Percentiles rank a stretch among this genome's conserved stretches.
Evolutionary conservation across 2,329 filamentous ascomycete species (phyloP).

Genomic region (Aaosphaeria pasadenensis): DNA sequence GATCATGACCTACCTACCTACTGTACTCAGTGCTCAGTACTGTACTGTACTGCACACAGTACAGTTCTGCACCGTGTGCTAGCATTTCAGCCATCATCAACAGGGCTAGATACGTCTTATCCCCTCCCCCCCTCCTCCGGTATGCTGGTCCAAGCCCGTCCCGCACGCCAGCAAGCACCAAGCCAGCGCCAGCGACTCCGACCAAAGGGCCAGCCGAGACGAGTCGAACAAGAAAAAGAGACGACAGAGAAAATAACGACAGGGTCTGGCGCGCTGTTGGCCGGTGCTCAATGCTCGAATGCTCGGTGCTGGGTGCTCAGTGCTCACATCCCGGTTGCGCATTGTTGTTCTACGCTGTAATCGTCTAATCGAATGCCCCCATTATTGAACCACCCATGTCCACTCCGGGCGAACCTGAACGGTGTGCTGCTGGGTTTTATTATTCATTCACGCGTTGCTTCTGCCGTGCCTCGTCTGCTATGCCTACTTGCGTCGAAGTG

Average conservation of each 20-base stretch:
- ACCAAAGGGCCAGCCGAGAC: conserved; percentile 20
- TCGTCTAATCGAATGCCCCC: conserved; percentile 11
- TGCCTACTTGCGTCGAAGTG: conserved; percentile 37
- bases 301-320: background rate
- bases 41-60: background rate
- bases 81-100: conserved; percentile 36
- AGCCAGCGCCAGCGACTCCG: conserved; percentile 31
- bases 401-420: conserved; percentile 30
- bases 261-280: conserved; percentile 27
- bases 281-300: conserved; percentile 21
- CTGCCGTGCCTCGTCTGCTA: conserved; percentile 40
- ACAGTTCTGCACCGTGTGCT: conserved; percentile 6
- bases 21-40: background rate
- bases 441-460: conserved; percentile 35
- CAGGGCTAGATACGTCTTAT: conserved; percentile 1
- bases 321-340: conserved; percentile 23
- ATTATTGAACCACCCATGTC: conserved; percentile 16
- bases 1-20: background rate
- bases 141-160: conserved; percentile 40
- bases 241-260: conserved; percentile 23
- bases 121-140: conserved; percentile 18
- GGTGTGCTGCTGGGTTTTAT: conserved; percentile 26
- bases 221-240: conserved; percentile 1
- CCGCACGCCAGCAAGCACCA: conserved; percentile 16
- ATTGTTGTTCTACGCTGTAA: conserved; percentile 21